phyloP scores from a whole-genome alignment of 192 early-diverging fungal genomes.

The Coemansia reversa region DNA sequence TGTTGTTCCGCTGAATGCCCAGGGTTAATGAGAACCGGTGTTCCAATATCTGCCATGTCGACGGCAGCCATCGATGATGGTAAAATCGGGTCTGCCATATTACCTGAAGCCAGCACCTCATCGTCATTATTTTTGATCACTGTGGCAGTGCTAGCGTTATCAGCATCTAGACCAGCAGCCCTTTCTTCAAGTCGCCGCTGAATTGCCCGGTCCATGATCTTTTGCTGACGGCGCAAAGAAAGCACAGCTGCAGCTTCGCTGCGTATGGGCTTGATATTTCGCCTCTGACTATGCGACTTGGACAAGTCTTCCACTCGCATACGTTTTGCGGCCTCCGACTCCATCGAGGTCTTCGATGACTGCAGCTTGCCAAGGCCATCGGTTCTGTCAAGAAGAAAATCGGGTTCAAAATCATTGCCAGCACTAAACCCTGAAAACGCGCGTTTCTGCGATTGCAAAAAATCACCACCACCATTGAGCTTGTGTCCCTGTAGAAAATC shows the following conservation, averaged over 20 bases:
- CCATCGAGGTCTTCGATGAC: too few species aligned
- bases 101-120: constrained; percentile 12
- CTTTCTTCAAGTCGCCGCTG: constrained; percentile 11
- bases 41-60: constrained; percentile 4
- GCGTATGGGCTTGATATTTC: constrained; percentile 43
- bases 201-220: constrained; percentile 10
- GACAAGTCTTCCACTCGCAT: background rate
- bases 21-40: constrained; percentile 59
- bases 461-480: background rate
- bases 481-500: background rate
- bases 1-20: constrained; percentile 35
- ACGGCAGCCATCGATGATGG: background rate
- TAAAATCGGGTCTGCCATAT: background rate
- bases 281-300: constrained; percentile 3
- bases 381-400: too few species aligned
- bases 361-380: too few species aligned
- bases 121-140: background rate
- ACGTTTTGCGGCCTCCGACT: background rate
- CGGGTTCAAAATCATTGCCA: background rate
- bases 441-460: background rate
- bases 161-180: constrained; percentile 1
- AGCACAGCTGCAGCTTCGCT: constrained; percentile 24
- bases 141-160: too few species aligned
- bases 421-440: background rate
- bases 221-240: constrained; percentile 17